Percentiles rank a stretch among this genome's conserved stretches.
Evolutionary conservation across 1,284 basidiomycete species (phyloP).

Genomic region (Neonothopanus nambi): DNA sequence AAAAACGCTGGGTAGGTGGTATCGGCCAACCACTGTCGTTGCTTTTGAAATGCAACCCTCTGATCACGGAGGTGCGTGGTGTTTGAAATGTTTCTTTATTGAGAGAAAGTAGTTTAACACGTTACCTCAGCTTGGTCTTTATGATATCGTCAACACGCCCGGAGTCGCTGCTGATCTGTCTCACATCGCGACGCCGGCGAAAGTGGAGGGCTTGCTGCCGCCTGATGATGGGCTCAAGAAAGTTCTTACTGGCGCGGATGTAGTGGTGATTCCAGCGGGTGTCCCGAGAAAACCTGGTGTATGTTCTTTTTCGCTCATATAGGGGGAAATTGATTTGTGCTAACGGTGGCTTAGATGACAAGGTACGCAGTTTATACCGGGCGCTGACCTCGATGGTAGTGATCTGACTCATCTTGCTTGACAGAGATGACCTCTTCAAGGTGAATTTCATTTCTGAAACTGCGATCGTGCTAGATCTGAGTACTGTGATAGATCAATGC

Average conservation of each 20-base stretch:
- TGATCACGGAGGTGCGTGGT: conserved; percentile 68
- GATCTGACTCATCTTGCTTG: background rate
- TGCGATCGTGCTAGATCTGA: background rate
- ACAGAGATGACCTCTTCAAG: conserved; percentile 92
- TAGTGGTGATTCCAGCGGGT: conserved; percentile 97
- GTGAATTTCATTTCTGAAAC: conserved; percentile 36
- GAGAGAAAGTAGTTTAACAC: background rate
- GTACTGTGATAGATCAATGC: conserved; percentile 82
- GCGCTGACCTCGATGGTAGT: conserved; percentile 12
- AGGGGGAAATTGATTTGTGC: conserved; percentile 10
- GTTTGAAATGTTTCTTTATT: background rate
- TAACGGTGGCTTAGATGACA: conserved; percentile 58
- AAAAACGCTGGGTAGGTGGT: conserved; percentile 52
- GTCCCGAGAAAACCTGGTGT: conserved; percentile 95
- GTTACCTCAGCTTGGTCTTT: conserved; percentile 70
- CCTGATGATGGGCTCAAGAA: conserved; percentile 82
- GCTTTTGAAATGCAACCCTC: conserved; percentile 84
- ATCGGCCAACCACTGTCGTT: conserved; percentile 94
- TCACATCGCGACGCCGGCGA: conserved; percentile 82
- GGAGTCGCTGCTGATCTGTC: conserved; percentile 95
- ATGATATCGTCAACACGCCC: conserved; percentile 96
- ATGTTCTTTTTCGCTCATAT: conserved; percentile 31
- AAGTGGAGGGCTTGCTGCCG: conserved; percentile 75
- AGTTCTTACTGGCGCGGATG: conserved; percentile 81
- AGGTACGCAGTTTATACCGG: conserved; percentile 46